A percentile compares a stretch with the other conserved stretches of the same genome.
These are phyloP conservation scores for Lyophyllum decastes DNA, from an alignment of 768 basidiomycete species.

Conservation along the genomic window DNA sequence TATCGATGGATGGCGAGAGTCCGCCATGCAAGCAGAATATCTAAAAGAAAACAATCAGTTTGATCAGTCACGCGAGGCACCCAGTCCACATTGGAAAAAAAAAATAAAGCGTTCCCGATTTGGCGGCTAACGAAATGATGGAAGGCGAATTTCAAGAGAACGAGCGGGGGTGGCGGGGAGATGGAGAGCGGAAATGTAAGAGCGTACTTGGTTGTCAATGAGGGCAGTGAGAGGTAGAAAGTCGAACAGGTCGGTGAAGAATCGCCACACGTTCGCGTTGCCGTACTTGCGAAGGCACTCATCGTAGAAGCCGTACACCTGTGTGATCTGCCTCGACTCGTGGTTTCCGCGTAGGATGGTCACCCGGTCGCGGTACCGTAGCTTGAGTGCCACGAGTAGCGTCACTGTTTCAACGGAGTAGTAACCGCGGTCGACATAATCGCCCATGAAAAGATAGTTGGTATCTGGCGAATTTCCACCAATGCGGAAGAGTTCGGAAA, in stretches of 20 bases:
- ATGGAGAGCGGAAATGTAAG: constrained; percentile 5
- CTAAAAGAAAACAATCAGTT: constrained; percentile 41
- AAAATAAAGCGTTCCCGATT: constrained; percentile 9
- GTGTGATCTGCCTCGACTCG: constrained; percentile 99
- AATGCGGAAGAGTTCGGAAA: constrained; percentile 97
- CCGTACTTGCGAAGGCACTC: constrained; percentile 99
- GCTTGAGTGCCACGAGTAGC: constrained; percentile 93
- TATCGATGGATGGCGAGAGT: constrained; percentile 98
- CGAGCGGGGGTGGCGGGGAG: not conserved
- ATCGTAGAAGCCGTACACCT: constrained; percentile 99
- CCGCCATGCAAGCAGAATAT: constrained; percentile 99
- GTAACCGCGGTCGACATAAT: constrained; percentile 99
- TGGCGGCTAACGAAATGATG: constrained; percentile 11
- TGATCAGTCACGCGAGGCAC: constrained; percentile 19
- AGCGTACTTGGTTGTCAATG: constrained; percentile 97
- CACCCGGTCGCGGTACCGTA: constrained; percentile 97
- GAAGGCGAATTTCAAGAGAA: constrained; percentile 8
- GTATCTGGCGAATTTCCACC: constrained; percentile 99
- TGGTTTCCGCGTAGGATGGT: constrained; percentile 98
- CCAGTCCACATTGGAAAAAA: not conserved
- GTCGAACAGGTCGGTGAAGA: constrained; percentile 98
- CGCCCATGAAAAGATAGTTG: constrained; percentile 99
- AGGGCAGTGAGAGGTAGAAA: constrained; percentile 96
- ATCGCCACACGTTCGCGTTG: constrained; percentile 99
- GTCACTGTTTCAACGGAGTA: constrained; percentile 99